These are phyloP conservation scores for sweet orange (Citrus sinensis) DNA, from an alignment of 345 rosid genomes.

Conservation along the genomic window DVS_A1.0 CM039169.1:6294501-6295000, in stretches of 20 bases:
- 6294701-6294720: not conserved
- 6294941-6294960: not conserved
- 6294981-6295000: not conserved
- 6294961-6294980: not conserved
- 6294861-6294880: not conserved
- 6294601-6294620: conserved; percentile 41
- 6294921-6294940: not conserved
- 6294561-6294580: conserved; percentile 38
- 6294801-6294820: not conserved
- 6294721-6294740: not conserved
- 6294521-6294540: not conserved
- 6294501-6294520: not conserved
- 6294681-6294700: not conserved
- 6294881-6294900: not conserved
- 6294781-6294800: not conserved
- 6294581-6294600: conserved; percentile 41
- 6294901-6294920: not conserved
- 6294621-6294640: conserved; percentile 48
- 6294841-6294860: not conserved
- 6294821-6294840: not conserved
- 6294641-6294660: conserved; percentile 39
- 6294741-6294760: not conserved
- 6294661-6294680: not conserved
- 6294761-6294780: not conserved
- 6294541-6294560: not conserved